phyloP scores from a whole-genome alignment of 306 rosid species.

The Rosa rugosa region DNA sequence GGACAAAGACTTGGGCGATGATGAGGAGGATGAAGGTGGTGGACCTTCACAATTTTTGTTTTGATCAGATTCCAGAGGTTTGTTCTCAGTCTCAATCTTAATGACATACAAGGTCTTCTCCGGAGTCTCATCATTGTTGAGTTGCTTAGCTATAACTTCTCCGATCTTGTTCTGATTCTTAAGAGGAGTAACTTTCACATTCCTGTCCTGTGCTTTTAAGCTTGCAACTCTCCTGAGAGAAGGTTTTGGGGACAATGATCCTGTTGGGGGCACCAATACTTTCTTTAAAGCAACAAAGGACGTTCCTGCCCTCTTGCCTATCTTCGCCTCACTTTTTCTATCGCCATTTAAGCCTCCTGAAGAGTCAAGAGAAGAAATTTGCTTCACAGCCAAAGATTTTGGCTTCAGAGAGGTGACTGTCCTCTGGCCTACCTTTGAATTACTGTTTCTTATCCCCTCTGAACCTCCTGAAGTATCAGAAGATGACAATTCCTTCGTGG shows the following conservation, averaged over 20 bases:
- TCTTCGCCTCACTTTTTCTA: slow-evolving; percentile 38
- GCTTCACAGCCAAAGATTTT: slow-evolving; percentile 33
- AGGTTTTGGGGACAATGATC: slow-evolving; percentile 40
- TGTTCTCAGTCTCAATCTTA: slow-evolving; percentile 54
- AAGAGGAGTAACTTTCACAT: slow-evolving; percentile 37
- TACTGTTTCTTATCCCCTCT: slow-evolving; percentile 8
- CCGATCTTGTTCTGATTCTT: slow-evolving; percentile 31
- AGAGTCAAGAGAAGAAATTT: slow-evolving; percentile 34
- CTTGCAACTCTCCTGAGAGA: slow-evolving; percentile 44
- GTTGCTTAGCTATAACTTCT: slow-evolving; percentile 38
- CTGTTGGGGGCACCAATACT: slow-evolving; percentile 31
- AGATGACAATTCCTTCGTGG: slow-evolving; percentile 37
- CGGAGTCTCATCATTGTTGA: slow-evolving; percentile 35
- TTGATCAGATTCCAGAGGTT: slow-evolving; percentile 43
- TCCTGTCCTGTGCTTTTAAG: slow-evolving; percentile 35
- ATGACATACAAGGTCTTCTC: slow-evolving; percentile 79
- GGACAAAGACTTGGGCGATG: slow-evolving; percentile 36
- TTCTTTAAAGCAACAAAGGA: slow-evolving; percentile 45
- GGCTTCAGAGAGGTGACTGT: slow-evolving; percentile 34
- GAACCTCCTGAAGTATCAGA: slow-evolving; percentile 31
- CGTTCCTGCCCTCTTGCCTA: slow-evolving; percentile 31
- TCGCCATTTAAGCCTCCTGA: slow-evolving; percentile 31
- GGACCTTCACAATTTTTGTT: slow-evolving; percentile 28
- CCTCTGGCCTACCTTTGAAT: background rate
- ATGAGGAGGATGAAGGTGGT: slow-evolving; percentile 22